Evolutionary conservation across 2,329 filamentous ascomycete species (phyloP), one percentile per base, ranked within the genome.

Genomic region (Fonsecaea multimorphosa): DNA sequence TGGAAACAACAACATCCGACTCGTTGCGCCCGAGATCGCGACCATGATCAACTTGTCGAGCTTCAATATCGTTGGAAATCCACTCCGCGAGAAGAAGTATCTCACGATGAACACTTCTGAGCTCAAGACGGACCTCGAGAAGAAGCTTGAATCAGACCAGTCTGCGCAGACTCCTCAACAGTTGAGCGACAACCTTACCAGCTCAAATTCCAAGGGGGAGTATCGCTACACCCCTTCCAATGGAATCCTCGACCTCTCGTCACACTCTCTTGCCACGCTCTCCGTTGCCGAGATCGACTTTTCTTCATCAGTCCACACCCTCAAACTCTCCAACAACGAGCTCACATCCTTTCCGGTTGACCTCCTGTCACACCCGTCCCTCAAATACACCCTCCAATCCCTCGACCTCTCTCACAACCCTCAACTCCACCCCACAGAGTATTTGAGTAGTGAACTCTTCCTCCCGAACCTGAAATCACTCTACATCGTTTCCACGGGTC

Each of bases 71-170:
- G 89, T 88, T 51, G 93, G 92, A n/a, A 99, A 99, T 73, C 95
- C 95, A 0, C 81, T 99, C 14, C 85, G 91, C 14, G 93, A 97
- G 75, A 93, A 91, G 75, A 97, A 93, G 75, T 92, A 95, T 71
- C 82, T 93, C 14, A 90, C 87, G 0, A 91, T 96, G 79, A 85
- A 85, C 24, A 93, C 91, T 27, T 24, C 58, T 6, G 68, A 70
- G 16, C 32, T 70, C 14, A 70, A 70, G 51, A 36, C 52, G 44
- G 61, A 66, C 27, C 54, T 67, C 11, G 63, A 68, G 53, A 68
- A 63, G 60, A 68, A 64, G 34, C 46, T 68, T 14, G 64, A 64
- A 5, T 5, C 31, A 3, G 9, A 44, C 3, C 46, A 61, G 14
- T 24, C 31, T 11, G 52, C 51, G 19, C 22, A 22, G 19, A 2